Evolutionary conservation across 1,284 basidiomycete species (phyloP).

Genomic region (Phylloporus gajari): DNA sequence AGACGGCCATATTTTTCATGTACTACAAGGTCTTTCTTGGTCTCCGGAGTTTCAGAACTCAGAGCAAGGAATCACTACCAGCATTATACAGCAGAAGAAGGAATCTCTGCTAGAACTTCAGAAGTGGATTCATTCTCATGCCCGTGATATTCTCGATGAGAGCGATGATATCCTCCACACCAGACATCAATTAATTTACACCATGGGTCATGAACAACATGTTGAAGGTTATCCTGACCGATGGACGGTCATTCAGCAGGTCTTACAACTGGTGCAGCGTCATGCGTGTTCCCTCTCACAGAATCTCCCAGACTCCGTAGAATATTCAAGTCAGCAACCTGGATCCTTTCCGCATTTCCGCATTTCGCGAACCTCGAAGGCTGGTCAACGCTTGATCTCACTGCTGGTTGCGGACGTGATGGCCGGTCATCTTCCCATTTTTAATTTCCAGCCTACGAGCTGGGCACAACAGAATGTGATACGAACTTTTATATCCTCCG

Average conservation of each 20-base stretch:
- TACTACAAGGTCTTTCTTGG: too few species aligned
- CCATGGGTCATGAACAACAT: constrained; percentile 50
- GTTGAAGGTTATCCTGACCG: constrained; percentile 57
- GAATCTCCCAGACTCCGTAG: constrained; percentile 19
- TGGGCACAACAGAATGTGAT: constrained; percentile 24
- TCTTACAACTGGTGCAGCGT: constrained; percentile 41
- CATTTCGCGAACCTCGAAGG: constrained; percentile 36
- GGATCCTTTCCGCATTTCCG: constrained; percentile 49
- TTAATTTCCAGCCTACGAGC: constrained; percentile 16
- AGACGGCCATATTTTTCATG: too few species aligned
- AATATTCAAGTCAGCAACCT: not conserved
- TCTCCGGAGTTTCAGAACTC: too few species aligned
- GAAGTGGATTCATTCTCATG: constrained; percentile 21
- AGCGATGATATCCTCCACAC: constrained; percentile 61
- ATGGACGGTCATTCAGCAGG: constrained; percentile 55
- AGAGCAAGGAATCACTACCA: too few species aligned
- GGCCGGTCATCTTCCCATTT: constrained; percentile 39
- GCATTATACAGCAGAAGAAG: too few species aligned
- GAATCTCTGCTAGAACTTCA: not conserved
- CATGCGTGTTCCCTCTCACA: constrained; percentile 15
- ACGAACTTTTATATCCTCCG: constrained; percentile 32
- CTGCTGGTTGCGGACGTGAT: constrained; percentile 40
- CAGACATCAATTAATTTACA: constrained; percentile 60
- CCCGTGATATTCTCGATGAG: constrained; percentile 61
- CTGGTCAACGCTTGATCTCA: constrained; percentile 36